Percentiles rank a stretch among this genome's conserved stretches.
phyloP scores from a whole-genome alignment of 164 flowering plant species.

The Hamamelis virginiana region DNA sequence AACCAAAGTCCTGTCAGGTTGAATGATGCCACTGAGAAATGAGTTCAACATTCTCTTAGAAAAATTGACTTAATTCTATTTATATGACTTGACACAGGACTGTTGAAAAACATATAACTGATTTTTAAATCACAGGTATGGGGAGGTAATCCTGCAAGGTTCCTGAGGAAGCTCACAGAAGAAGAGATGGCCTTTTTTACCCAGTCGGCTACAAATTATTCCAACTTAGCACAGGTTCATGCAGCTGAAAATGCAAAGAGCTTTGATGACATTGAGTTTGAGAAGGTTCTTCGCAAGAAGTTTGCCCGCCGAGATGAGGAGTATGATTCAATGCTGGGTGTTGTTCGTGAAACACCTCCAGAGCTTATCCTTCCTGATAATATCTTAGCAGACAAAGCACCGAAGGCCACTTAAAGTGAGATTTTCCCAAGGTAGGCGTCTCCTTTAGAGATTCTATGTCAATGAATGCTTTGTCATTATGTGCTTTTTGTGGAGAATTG shows the following conservation, averaged over 20 bases:
- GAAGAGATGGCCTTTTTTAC: conserved; percentile 81
- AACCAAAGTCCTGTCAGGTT: neutral
- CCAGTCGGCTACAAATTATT: conserved; percentile 75
- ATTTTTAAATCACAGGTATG: conserved; percentile 56
- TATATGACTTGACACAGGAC: neutral
- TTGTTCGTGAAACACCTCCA: conserved; percentile 71
- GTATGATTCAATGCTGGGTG: conserved; percentile 77
- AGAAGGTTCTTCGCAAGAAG: conserved; percentile 78
- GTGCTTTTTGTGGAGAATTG: conserved; percentile 13
- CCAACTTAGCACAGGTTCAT: conserved; percentile 81
- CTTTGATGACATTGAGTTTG: conserved; percentile 85
- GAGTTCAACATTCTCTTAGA: neutral
- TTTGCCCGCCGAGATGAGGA: conserved; percentile 75
- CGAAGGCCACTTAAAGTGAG: conserved; percentile 36
- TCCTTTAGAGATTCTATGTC: conserved; percentile 10
- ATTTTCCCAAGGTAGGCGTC: neutral
- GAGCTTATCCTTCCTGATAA: conserved; percentile 72
- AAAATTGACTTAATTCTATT: neutral
- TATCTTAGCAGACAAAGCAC: conserved; percentile 47
- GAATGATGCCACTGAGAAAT: neutral
- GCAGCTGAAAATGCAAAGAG: conserved; percentile 82
- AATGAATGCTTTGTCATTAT: conserved; percentile 13
- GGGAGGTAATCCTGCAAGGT: conserved; percentile 91
- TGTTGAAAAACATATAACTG: neutral
- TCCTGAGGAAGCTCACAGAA: conserved; percentile 84